Evolutionary conservation across 2,329 filamentous ascomycete species (phyloP), one percentile per base, ranked within the genome.

Genomic region (Paecilomyces fulvus): DNA sequence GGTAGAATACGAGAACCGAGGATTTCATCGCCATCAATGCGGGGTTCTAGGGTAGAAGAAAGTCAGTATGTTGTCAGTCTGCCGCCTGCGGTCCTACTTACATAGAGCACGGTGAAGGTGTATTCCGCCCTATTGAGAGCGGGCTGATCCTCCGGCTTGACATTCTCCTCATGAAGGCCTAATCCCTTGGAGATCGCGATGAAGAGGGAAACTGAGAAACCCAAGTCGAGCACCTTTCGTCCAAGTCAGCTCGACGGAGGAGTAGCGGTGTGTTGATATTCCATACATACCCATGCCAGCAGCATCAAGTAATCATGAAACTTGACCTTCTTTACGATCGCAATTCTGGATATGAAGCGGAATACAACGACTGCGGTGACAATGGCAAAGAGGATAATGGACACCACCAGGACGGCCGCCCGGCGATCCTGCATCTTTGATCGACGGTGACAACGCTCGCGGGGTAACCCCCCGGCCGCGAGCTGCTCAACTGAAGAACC

Each of bases 11-110:
- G 57, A 96, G 79, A 64, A 96, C 89, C n/a, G 90, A 95, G 0
- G 89, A 91, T 74, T 96, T 96, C 53, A 90, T 90, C 2, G 88
- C 85, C 89, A 95, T 95, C 56, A 96, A 79, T 3, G 89, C 87
- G 11, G 91, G 91, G 67, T 96, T 95, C 85, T 92, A 65, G n/a
- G 20, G 33, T 4, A 20, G 43, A 33, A 52, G 55, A 62, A 57
- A 54, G 55, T 43, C 55, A 54, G 49, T 59, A 58, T 43, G 51
- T 37, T 28, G 37, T 49, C 25, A 21, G 28, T 10, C 30, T 28
- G 31, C 37, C 53, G 54, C 30, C 58, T 58, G 28, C 48, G 30
- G 56, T 59, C 55, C 20, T 37, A 73, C 76, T 59, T 68, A 82
- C 76, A 70, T 86, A 85, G 52, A 86, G 73, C 25, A 85, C 80